Evolutionary conservation across 495 filamentous ascomycete genomes (phyloP).

Genomic region (Pseudomonodictys pantanalensis): DNA sequence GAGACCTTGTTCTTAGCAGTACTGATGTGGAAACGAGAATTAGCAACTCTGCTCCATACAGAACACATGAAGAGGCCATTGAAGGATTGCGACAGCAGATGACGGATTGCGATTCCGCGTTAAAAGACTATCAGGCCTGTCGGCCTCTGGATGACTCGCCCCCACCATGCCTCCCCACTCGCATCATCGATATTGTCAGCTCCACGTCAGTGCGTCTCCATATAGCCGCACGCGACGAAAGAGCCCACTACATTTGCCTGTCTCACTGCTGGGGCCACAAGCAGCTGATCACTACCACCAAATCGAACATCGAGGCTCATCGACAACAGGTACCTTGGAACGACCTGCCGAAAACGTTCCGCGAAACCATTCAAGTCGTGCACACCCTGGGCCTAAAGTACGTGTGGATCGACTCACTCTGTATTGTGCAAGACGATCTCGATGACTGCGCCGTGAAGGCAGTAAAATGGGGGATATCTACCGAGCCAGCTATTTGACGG

Average conservation of each 20-base stretch:
- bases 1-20: too few relatives aligned
- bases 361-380: conserved; percentile 13
- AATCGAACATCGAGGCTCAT: background rate
- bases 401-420: conserved; percentile 25
- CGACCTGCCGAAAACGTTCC: conserved; percentile 11
- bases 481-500: conserved; percentile 7
- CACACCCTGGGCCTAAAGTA: conserved; percentile 6
- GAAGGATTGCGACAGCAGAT: background rate
- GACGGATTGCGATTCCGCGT: too few relatives aligned
- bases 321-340: background rate
- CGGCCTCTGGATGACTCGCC: background rate
- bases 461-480: conserved; percentile 18
- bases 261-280: conserved; percentile 18
- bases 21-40: too few relatives aligned
- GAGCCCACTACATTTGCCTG: conserved; percentile 3
- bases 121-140: background rate
- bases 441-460: conserved; percentile 24
- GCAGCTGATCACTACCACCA: conserved; percentile 2
- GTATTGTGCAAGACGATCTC: conserved; percentile 20
- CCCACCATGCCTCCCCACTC: conserved; percentile 6
- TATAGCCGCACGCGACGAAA: background rate
- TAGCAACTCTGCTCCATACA: too few relatives aligned
- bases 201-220: background rate
- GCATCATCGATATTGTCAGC: background rate
- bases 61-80: background rate